Percentiles rank a stretch among this genome's conserved stretches.
Evolutionary conservation across 2,329 filamentous ascomycete genomes (phyloP).

Genomic region (Cercospora zeina): DNA sequence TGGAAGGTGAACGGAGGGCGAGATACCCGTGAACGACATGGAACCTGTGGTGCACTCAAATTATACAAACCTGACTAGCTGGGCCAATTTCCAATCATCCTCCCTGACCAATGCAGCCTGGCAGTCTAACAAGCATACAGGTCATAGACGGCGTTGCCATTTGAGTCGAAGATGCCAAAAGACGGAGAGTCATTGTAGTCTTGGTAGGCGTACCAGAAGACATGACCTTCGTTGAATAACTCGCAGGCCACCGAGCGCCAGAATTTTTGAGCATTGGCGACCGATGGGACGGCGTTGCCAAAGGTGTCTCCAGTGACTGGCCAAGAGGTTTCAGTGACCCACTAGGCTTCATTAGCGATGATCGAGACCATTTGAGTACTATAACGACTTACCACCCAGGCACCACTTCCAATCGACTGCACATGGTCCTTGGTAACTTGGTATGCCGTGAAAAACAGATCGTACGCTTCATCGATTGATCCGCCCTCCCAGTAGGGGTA

Average conservation of each 20-base stretch:
- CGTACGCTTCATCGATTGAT: slow-evolving; percentile 57
- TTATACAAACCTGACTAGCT: not conserved
- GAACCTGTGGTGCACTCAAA: not conserved
- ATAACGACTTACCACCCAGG: slow-evolving; percentile 21
- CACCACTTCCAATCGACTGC: slow-evolving; percentile 39
- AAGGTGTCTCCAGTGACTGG: slow-evolving; percentile 57
- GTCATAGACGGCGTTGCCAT: slow-evolving; percentile 40
- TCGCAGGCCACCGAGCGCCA: slow-evolving; percentile 64
- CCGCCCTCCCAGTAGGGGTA: slow-evolving; percentile 66
- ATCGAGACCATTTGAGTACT: not conserved
- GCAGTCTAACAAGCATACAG: slow-evolving; percentile 25
- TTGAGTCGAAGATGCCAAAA: slow-evolving; percentile 45
- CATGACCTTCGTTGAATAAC: slow-evolving; percentile 52
- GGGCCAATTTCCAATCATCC: too few relatives aligned
- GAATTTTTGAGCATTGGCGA: slow-evolving; percentile 63
- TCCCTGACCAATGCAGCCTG: not conserved
- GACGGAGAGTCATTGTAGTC: slow-evolving; percentile 51
- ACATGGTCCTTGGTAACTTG: slow-evolving; percentile 45
- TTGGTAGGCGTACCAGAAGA: slow-evolving; percentile 63
- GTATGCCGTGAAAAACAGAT: slow-evolving; percentile 54
- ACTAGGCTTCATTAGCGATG: slow-evolving; percentile 6
- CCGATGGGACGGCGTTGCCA: slow-evolving; percentile 57
- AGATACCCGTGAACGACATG: not conserved
- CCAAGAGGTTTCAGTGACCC: slow-evolving; percentile 62
- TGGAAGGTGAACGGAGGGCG: not conserved